Evolutionary conservation across 139 green algal species (phyloP), one percentile per base, ranked within the genome.

Genomic region (Ulvella scutata): DNA sequence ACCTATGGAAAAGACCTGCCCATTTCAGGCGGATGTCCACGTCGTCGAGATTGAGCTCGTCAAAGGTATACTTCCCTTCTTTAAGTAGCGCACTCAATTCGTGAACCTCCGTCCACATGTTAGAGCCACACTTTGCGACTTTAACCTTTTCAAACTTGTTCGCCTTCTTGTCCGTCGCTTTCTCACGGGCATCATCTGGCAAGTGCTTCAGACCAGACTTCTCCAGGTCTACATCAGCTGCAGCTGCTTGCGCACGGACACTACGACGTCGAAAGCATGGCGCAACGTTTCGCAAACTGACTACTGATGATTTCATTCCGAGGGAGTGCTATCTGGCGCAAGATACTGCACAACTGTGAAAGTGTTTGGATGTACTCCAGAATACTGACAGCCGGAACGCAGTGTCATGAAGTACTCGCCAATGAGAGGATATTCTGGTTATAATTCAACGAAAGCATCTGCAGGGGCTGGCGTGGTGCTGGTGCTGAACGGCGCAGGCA

Each of bases 1-100:
- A 80, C 35, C 95, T 83, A 83, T 99, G 95, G 87, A 99, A 99
- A 9, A 99, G 81, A 3, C 95, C 95, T 3, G 90, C 82, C 93
- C 94, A 98, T 87, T 99, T 99, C 37, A 96, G 77, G 37, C 94
- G 86, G 77, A 96, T 81, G 79, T 99, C 94, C 4, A 98, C 79
- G 80, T 98, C 94, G 39, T 98, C 94, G 43, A 96, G 76, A 75
- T 92, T 82, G 7, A 95, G 77, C 75, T 95, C 90, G 72, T 94
- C 82, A 80, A 81, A 86, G 78, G 76, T 91, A 35, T 83, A 90
- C 43, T 90, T 85, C 51, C 90, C 90, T 43, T 91, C 80, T 13
- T 88, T 82, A n/a, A 96, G 81, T 35, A 92, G 80, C 37, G 78
- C 33, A 0, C 3, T 75, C 75, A 82, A 74, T 74, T 84, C 80